Evolutionary conservation across 768 basidiomycete genomes (phyloP).

Genomic region (Phallus indusiatus): DNA sequence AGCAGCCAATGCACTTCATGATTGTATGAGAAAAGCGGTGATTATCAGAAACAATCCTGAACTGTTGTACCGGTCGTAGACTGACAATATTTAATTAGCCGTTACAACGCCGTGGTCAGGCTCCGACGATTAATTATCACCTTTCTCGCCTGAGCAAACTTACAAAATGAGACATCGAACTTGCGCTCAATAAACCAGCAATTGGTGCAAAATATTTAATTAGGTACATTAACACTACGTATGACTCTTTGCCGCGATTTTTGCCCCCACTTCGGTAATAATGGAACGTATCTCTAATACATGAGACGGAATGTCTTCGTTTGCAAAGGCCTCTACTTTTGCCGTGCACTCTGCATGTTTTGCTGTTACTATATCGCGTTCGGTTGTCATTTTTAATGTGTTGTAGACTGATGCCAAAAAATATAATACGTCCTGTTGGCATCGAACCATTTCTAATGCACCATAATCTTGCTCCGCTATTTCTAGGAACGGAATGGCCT

Average conservation of each 20-base stretch:
- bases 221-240: neutral
- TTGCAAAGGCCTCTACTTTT: slow-evolving; percentile 12
- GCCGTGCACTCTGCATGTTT: slow-evolving; percentile 39
- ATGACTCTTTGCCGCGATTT: neutral
- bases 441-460: slow-evolving; percentile 45
- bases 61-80: slow-evolving; percentile 3
- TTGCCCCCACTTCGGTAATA: slow-evolving; percentile 4
- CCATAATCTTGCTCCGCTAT: slow-evolving; percentile 60
- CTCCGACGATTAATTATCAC: slow-evolving; percentile 84
- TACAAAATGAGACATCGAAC: slow-evolving; percentile 37
- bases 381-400: slow-evolving; percentile 45
- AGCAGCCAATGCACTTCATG: slow-evolving; percentile 51
- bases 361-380: slow-evolving; percentile 46
- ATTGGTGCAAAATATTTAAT: neutral
- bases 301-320: neutral
- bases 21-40: slow-evolving; percentile 83
- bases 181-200: neutral
- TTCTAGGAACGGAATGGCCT: slow-evolving; percentile 52
- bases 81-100: slow-evolving; percentile 35
- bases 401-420: slow-evolving; percentile 62
- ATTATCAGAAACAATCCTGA: slow-evolving; percentile 8
- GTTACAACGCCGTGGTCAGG: slow-evolving; percentile 53
- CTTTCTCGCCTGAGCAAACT: slow-evolving; percentile 70
- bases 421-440: slow-evolving; percentile 63
- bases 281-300: slow-evolving; percentile 3